Base-by-base conservation (phyloP, 495 filamentous ascomycete genomes). In the Cercophora scortea region DNA sequence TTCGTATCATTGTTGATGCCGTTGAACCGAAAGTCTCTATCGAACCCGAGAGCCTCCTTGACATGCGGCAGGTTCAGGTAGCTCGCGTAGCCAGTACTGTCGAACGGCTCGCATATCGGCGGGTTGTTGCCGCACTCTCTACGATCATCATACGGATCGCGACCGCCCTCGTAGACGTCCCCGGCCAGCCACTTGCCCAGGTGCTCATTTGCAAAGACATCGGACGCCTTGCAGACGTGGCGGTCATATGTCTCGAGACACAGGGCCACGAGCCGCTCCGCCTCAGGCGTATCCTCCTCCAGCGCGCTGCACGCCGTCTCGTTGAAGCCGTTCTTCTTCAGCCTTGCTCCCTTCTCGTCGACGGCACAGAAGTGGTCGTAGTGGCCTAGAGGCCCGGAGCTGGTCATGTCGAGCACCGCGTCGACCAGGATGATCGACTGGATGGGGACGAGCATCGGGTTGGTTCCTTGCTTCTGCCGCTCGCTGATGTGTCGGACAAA, bases 81-180 rank as follows among this genome's bases (percentile, higher is more conserved):
- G 34, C 6, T 19, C 2, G 47, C 33, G 36, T 39, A 49, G 15
- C 34, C 16, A 4, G 15, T 7, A 5, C 47, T 34, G 7, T 17
- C 9, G 16, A 49, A 49, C 16, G 15, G 11, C 35, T 49, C 47
- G 34, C 47, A 49, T n/a, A 49, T 17, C 8, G 47, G 47, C 15
- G 47, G 47, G 34, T 47, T 38, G 9, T 39, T n/a, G 15, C 16
- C 34, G 47, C 47, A 49, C 15, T 18, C 25, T 34, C 39, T 41
- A 6, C 47, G 13, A 34, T 49, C 47, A 13, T 49, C 47, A 15
- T 49, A 49, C 47, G 47, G 34, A 40, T 49, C 47, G n/a, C 47
- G 47, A 3, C 47, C 47, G 34, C 47, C 47, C 9, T 36, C 11
- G 34, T 25, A 19, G 12, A 49, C 17, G 9, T 49, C 47, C 0